These are phyloP conservation scores for Xerophyta viscosa DNA, from an alignment of 106 monocot genomes.

Conservation along the genomic window DNA sequence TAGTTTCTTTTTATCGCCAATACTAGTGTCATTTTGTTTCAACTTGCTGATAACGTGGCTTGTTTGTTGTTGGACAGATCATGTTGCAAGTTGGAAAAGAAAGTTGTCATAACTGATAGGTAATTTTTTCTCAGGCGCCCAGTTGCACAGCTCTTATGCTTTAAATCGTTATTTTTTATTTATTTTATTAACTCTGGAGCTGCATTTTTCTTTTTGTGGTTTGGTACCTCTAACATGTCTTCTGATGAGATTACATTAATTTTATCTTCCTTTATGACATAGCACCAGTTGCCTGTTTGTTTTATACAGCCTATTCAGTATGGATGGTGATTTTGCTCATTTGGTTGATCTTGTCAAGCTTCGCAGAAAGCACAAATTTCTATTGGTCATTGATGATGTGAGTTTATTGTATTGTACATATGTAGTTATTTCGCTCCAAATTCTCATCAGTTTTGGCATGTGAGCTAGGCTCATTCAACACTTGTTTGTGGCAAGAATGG, in stretches of 20 bases:
- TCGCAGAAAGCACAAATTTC: slow-evolving; percentile 59
- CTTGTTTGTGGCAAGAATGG: slow-evolving; percentile 90
- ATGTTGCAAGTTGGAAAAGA: slow-evolving; percentile 55
- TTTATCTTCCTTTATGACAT: too few relatives aligned
- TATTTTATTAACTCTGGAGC: too few relatives aligned
- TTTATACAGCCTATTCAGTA: slow-evolving; percentile 81
- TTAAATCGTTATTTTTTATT: too few relatives aligned
- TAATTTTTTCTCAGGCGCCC: slow-evolving; percentile 19
- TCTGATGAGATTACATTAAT: too few relatives aligned
- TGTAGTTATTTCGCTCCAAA: not conserved
- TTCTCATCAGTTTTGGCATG: not conserved
- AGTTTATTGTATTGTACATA: slow-evolving; percentile 7
- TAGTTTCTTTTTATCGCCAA: slow-evolving; percentile 17
- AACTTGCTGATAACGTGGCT: too few relatives aligned
- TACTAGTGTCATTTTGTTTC: too few relatives aligned
- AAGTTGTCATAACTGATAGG: slow-evolving; percentile 94
- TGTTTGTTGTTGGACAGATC: slow-evolving; percentile 41
- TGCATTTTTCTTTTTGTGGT: too few relatives aligned
- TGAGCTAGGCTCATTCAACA: slow-evolving; percentile 79
- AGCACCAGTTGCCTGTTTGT: too few relatives aligned
- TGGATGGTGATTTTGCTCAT: slow-evolving; percentile 99
- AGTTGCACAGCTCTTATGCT: too few relatives aligned
- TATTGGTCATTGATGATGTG: slow-evolving; percentile 94
- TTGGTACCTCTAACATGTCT: too few relatives aligned
- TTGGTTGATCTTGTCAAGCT: slow-evolving; percentile 54